Evolutionary conservation across 2,329 filamentous ascomycete species (phyloP).

Genomic region (Fusarium nisikadoi): DNA sequence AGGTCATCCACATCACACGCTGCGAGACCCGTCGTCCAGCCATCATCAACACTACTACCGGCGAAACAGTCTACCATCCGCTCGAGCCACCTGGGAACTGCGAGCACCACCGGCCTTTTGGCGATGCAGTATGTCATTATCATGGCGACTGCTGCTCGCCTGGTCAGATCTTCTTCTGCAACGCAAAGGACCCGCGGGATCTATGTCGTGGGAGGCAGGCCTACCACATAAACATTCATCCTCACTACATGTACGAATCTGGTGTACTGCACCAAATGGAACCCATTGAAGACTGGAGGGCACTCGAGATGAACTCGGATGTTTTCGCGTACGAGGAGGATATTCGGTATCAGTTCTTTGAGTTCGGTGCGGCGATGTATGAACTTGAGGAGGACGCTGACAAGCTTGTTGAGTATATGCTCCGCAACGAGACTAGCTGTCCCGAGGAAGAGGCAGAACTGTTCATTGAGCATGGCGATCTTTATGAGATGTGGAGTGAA

Average conservation of each 20-base stretch:
- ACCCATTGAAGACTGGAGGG: neutral
- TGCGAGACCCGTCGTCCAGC: conserved; percentile 31
- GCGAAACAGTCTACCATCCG: conserved; percentile 16
- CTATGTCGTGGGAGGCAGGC: conserved; percentile 15
- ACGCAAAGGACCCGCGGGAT: fast-evolving
- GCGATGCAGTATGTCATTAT: neutral
- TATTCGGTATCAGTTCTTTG: conserved; percentile 18
- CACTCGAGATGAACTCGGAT: neutral
- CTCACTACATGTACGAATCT: neutral
- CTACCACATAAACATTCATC: conserved; percentile 11
- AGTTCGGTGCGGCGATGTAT: conserved; percentile 7
- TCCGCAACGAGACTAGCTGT: fast-evolving
- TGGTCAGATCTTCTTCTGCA: neutral
- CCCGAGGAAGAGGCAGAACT: neutral
- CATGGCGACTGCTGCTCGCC: conserved; percentile 17
- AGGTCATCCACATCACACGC: conserved; percentile 15
- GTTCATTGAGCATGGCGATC: neutral
- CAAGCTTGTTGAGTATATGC: neutral
- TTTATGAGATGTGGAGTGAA: neutral
- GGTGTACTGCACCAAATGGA: neutral
- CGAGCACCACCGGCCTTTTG: neutral
- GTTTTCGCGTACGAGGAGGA: conserved; percentile 1
- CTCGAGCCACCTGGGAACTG: conserved; percentile 15
- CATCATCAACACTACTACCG: neutral
- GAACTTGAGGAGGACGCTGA: neutral